Evolutionary conservation across 768 basidiomycete species (phyloP), one percentile per base, ranked within the genome.

Genomic region (Tylopilus balloui): DNA sequence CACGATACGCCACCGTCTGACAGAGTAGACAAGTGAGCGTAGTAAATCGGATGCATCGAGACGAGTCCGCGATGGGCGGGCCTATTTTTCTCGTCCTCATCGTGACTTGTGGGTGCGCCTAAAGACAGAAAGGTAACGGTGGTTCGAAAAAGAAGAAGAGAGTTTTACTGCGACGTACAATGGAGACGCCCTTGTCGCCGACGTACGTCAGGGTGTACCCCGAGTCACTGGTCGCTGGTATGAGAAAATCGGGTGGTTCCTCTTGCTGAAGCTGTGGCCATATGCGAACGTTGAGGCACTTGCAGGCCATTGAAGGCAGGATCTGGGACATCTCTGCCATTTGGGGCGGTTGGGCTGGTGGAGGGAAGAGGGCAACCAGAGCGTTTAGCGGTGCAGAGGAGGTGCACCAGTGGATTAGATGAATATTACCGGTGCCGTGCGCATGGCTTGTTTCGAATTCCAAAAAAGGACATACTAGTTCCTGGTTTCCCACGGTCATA

Each of bases 91-190:
- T 77, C 27, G 74, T 78, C 61, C 88, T 75, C 55, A 86, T 73
- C 4, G 88, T 90, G 45, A 87, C 69, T 60, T 88, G 82, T 5
- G 80, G 78, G 55, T 89, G 84, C 21, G 66, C 69, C 88, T 90
- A 57, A n/a, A 29, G 24, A 55, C 54, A 52, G 0, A 23, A 36
- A 56, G 40, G 29, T 39, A 55, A 52, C 42, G 23, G 46, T 19
- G 4, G 35, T 9, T 12, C 19, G 24, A 43, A 42, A 43, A 47
- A 48, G 20, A 27, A 25, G 23, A 20, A 31, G 0, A 35, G 20
- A 20, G 28, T 19, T 38, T n/a, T 6, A 12, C 9, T 42, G 24
- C 9, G 39, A 74, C 84, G 44, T 59, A 89, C 88, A 43, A 88
- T 75, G 38, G 64, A 65, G 47, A 90, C 77, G 34, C 86, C 86